Base-by-base conservation (phyloP, 345 rosid species). In the Eucalyptus marginata region DNA sequence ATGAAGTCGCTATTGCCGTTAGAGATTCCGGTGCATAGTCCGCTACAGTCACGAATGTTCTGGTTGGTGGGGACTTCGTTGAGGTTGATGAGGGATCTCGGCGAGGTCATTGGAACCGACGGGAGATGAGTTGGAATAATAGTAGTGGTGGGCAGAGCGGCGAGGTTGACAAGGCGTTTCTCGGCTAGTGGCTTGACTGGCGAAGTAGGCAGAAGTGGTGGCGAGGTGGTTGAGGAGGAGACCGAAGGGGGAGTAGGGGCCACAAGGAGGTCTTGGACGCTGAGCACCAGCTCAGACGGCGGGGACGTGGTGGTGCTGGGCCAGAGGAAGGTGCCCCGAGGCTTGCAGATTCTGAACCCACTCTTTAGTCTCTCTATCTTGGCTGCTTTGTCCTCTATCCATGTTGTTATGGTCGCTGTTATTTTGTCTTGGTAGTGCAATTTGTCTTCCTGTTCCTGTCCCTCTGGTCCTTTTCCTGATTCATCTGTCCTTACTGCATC, bases 331-430 rank as follows among this genome's bases (percentile, higher is more conserved):
- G 92, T 94, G 87, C 95, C 97, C 80, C 92, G 93, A 25, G 99
- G 99, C 90, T 91, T 96, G 94, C 98, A 98, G 89, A 97, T 91
- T 89, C 93, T 94, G 94, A 98, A 97, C 79, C 97, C 98, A 87
- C 95, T 94, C 92, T 92, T 97, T 89, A 94, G 93, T 91, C 98
- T 91, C 88, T 94, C 89, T 89, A 91, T 91, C 91, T 91, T 92
- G 56, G 93, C 90, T 62, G 94, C 93, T 58, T 90, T 94, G 89
- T 91, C 93, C 91, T 93, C 96, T 49, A 87, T 46, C 81, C 83
- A 86, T 33, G 89, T 87, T 71, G 83, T 49, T 89, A 88, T 87
- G 71, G 14, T 88, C 89, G 25, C 47, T 84, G 62, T 79, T 71
- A 27, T 88, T 54, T 51, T 84, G 89, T 50, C 86, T 40, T 40